These are phyloP conservation scores for Neckera pumila DNA, from an alignment of 225 moss, liverwort and hornwort species.

Conservation along the genomic window DNA sequence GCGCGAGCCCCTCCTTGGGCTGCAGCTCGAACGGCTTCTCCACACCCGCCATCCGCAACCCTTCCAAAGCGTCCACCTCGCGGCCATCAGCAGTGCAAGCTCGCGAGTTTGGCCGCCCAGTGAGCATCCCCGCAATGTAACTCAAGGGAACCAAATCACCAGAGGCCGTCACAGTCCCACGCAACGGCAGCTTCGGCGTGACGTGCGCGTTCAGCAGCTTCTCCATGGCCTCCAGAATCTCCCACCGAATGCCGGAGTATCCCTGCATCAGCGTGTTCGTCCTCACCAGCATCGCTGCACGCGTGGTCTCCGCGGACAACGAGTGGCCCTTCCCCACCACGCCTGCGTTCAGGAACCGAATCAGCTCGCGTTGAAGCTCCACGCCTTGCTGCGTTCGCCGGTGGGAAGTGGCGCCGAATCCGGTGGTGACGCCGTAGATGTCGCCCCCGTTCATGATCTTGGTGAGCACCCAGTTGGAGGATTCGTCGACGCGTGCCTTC, in stretches of 20 bases:
- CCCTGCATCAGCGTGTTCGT: background rate
- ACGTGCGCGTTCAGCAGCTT: background rate
- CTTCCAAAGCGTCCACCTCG: background rate
- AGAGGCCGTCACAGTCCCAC: background rate
- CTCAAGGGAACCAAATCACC: background rate
- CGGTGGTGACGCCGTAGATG: background rate
- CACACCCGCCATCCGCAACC: background rate
- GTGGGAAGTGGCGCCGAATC: background rate
- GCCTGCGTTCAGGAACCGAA: background rate
- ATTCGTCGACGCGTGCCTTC: background rate
- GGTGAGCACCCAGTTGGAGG: background rate
- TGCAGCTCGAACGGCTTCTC: background rate
- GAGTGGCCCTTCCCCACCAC: background rate
- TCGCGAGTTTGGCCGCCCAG: background rate
- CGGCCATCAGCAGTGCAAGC: background rate
- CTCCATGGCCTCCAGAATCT: background rate
- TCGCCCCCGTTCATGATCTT: background rate
- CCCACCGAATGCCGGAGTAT: background rate
- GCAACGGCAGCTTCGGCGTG: background rate
- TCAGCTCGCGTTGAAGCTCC: background rate
- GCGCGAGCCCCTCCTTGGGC: background rate
- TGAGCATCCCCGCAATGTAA: background rate
- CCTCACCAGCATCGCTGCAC: background rate
- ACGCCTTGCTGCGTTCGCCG: background rate
- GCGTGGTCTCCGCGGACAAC: background rate